Conservation (phyloP, 345 rosid species). For the Sonneratia caseolaris region DNA sequence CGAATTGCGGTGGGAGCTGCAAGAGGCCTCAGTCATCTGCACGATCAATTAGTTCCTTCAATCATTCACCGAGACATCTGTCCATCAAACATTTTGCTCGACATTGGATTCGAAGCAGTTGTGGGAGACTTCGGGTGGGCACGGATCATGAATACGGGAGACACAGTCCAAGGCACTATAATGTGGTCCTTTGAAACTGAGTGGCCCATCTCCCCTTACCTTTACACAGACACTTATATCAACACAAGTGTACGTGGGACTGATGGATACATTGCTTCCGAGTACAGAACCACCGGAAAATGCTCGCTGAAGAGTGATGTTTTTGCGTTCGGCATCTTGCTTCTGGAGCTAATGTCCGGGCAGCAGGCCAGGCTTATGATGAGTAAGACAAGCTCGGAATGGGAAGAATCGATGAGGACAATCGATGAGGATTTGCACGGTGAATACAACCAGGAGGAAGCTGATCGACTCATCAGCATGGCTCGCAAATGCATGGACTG, state of each 20-base stretch:
- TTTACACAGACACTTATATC: background rate
- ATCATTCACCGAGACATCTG: background rate
- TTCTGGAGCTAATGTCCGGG: slow-evolving; percentile 8
- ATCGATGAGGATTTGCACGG: background rate
- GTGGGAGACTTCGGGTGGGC: background rate
- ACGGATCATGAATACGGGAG: background rate
- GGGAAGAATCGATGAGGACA: background rate
- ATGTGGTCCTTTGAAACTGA: background rate
- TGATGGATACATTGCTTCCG: background rate
- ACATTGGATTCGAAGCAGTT: background rate
- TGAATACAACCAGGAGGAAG: background rate
- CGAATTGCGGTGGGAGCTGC: slow-evolving; percentile 9
- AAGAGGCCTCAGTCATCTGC: slow-evolving; percentile 2
- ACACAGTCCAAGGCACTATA: background rate
- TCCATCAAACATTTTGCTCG: background rate
- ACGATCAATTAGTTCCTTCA: background rate
- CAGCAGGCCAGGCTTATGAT: background rate
- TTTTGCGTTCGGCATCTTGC: slow-evolving; percentile 6
- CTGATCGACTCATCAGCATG: background rate
- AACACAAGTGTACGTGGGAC: background rate
- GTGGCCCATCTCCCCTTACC: background rate
- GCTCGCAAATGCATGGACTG: background rate
- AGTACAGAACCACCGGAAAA: background rate
- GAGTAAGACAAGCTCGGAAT: background rate
- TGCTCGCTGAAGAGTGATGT: slow-evolving; percentile 10